These are phyloP conservation scores for Candolleomyces aberdarensis DNA, from an alignment of 768 basidiomycete genomes.

Conservation along the genomic window DNA sequence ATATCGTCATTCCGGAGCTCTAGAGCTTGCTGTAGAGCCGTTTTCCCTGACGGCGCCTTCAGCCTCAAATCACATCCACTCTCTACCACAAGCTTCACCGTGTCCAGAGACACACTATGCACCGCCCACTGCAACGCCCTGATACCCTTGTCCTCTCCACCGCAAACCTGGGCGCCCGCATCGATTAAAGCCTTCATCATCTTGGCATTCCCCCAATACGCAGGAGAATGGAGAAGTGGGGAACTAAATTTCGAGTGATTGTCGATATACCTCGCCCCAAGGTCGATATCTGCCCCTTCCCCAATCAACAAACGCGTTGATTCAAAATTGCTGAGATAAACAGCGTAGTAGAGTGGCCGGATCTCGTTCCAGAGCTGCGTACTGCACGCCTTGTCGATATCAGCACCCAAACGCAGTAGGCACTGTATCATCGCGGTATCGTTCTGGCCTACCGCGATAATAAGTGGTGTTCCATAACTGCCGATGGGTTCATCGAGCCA, in stretches of 20 bases:
- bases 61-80: neutral
- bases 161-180: neutral
- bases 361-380: neutral
- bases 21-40: neutral
- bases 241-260: neutral
- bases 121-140: neutral
- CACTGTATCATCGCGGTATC: neutral
- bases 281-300: neutral
- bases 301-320: neutral
- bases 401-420: neutral
- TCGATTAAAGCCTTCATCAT: constrained; percentile 1
- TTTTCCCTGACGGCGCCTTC: neutral
- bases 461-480: neutral
- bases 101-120: neutral
- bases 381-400: neutral
- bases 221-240: neutral
- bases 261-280: neutral
- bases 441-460: neutral
- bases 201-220: neutral
- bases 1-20: neutral
- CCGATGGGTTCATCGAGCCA: constrained; percentile 1
- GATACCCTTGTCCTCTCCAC: neutral
- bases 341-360: neutral
- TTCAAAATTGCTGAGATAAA: neutral
- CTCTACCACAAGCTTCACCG: neutral